phyloP scores from a whole-genome alignment of 805 yeast genomes.

The Saccharomycopsis sp. region DNA sequence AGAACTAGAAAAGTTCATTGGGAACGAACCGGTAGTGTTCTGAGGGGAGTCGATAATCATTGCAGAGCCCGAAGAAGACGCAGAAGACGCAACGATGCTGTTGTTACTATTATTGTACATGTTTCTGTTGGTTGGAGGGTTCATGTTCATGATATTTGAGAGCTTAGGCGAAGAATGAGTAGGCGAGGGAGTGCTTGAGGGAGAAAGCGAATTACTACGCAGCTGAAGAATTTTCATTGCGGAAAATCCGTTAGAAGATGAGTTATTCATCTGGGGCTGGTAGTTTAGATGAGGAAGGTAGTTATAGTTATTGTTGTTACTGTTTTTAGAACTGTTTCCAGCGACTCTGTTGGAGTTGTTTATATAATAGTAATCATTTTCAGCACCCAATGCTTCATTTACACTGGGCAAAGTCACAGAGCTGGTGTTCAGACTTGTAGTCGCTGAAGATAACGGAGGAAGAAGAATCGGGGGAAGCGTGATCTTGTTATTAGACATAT shows the following conservation, averaged over 20 bases:
- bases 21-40: not conserved
- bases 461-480: not conserved
- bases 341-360: not conserved
- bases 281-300: not conserved
- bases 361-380: not conserved
- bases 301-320: not conserved
- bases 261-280: not conserved
- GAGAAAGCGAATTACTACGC: not conserved
- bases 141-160: not conserved
- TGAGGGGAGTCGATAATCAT: not conserved
- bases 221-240: not conserved
- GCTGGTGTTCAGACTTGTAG: not conserved
- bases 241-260: not conserved
- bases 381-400: not conserved
- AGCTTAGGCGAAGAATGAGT: not conserved
- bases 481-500: not conserved
- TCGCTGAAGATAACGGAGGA: not conserved
- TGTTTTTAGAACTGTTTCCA: not conserved
- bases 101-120: not conserved
- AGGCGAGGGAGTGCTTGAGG: not conserved
- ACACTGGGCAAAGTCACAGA: not conserved
- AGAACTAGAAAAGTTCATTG: not conserved
- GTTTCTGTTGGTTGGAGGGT: not conserved
- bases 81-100: no score
- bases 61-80: not conserved